phyloP scores from a whole-genome alignment of 169 alveolate species.

The Blepharisma undulans region DNA sequence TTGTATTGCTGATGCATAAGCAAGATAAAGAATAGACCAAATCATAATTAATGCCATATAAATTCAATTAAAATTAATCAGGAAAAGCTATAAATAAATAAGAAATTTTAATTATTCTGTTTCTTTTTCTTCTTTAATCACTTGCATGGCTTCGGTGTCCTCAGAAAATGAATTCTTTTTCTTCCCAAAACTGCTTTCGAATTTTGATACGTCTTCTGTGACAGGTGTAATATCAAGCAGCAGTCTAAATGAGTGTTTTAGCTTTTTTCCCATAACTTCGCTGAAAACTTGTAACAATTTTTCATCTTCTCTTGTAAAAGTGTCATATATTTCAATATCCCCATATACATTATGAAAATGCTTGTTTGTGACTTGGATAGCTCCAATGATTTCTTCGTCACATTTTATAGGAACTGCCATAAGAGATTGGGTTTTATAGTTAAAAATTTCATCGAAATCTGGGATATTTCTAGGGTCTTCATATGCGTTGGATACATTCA shows the following conservation, averaged over 20 bases:
- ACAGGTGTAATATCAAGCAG: not conserved
- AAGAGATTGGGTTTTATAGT: constrained; percentile 46
- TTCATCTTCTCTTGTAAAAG: not conserved
- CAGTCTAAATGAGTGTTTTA: not conserved
- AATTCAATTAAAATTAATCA: not conserved
- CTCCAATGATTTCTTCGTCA: constrained; percentile 47
- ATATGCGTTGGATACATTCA: constrained; percentile 53
- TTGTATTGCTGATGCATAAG: not conserved
- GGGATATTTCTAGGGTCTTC: constrained; percentile 45
- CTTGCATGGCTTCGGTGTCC: not conserved
- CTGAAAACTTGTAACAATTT: not conserved
- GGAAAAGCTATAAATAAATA: not conserved
- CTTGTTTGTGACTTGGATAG: constrained; percentile 55
- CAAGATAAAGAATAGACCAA: not conserved
- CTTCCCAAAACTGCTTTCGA: constrained; percentile 24
- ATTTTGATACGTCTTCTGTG: not conserved
- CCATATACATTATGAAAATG: constrained; percentile 38
- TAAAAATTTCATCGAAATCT: constrained; percentile 54
- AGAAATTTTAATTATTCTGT: not conserved
- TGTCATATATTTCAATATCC: constrained; percentile 43
- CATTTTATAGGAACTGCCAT: constrained; percentile 52
- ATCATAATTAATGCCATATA: not conserved
- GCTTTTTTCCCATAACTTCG: constrained; percentile 1
- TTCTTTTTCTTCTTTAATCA: not conserved
- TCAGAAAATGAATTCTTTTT: not conserved